Evolutionary conservation across 805 yeast genomes (phyloP), one percentile per base, ranked within the genome.

Genomic region (Yarrowia hollandica): DNA sequence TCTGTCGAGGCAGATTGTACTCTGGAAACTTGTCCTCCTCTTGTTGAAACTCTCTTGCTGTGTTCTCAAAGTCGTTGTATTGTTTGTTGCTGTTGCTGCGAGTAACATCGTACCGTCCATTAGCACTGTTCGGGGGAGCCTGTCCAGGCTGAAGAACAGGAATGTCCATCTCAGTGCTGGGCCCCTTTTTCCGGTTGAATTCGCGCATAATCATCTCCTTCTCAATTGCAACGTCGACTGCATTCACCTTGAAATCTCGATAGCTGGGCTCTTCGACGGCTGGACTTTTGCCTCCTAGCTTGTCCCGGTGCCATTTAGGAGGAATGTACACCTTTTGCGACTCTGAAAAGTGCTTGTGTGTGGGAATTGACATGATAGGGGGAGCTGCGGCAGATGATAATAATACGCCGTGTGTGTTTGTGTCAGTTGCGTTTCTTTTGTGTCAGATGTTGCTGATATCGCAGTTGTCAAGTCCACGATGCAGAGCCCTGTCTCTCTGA

Each of bases 231-330:
- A 48, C 55, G 3, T 48, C 39, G 2, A 11, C 39, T 7, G 31
- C 44, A 10, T 35, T 35, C 14, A 52, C 44, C 12, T 26, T 23
- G 58, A 52, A 52, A 4, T n/a, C 58, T 10, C 58, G 16, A 11
- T 35, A 52, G 12, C 26, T 21, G 14, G 11, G 9, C 4, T 44
- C 35, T 14, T 42, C 34, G 2, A 4, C 12, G 0, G 22, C 22
- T 2, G 50, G 50, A 18, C 23, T 16, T 19, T 35, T 52, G 12
- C 58, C 58, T 10, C n/a, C 42, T 0, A 23, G 21, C 18, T 22
- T 33, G 35, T 52, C 58, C 7, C 58, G 14, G 19, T 52, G 58
- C 58, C 58, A 52, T 14, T 52, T 52, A 1, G 58, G 58, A 16
- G 58, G 44, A 35, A 52, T 52, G 44, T 52, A 52, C 42, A 52